These are phyloP conservation scores for Podosphaera leucotricha DNA, from an alignment of 2,329 filamentous ascomycete genomes.

Conservation along the genomic window DNA sequence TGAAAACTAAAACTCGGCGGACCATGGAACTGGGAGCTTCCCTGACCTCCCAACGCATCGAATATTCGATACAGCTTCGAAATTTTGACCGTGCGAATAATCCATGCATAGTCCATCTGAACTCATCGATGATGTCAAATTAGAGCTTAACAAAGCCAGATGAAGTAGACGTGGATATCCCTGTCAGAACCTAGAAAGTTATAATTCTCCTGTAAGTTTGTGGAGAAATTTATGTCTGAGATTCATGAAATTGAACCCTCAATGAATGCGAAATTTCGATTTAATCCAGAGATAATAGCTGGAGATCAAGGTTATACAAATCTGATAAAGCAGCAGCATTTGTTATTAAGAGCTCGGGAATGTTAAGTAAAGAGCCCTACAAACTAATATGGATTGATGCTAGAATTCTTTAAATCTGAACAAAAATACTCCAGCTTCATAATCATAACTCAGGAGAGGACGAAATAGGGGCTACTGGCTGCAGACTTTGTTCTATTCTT, in stretches of 20 bases:
- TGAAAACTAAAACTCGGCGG: conserved; percentile 2
- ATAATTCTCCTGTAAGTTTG: too few species aligned
- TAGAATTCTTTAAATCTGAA: not conserved
- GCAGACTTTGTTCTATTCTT: not conserved
- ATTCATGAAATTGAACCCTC: not conserved
- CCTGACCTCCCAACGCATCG: not conserved
- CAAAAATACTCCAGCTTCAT: not conserved
- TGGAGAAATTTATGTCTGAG: too few species aligned
- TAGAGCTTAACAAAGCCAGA: not conserved
- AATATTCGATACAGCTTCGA: not conserved
- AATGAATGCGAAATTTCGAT: too few species aligned
- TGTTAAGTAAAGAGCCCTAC: not conserved
- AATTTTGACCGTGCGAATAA: not conserved
- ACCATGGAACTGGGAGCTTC: not conserved
- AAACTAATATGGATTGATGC: not conserved
- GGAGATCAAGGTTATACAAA: too few species aligned
- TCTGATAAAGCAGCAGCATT: too few species aligned
- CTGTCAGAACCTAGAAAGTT: not conserved
- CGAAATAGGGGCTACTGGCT: not conserved
- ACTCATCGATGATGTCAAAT: not conserved
- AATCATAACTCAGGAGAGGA: not conserved
- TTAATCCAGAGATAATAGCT: too few species aligned
- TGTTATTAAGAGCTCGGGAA: too few species aligned
- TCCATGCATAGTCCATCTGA: not conserved
- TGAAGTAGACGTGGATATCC: not conserved